phyloP scores from a whole-genome alignment of 768 basidiomycete species.

The Lyophyllum semitale region DNA sequence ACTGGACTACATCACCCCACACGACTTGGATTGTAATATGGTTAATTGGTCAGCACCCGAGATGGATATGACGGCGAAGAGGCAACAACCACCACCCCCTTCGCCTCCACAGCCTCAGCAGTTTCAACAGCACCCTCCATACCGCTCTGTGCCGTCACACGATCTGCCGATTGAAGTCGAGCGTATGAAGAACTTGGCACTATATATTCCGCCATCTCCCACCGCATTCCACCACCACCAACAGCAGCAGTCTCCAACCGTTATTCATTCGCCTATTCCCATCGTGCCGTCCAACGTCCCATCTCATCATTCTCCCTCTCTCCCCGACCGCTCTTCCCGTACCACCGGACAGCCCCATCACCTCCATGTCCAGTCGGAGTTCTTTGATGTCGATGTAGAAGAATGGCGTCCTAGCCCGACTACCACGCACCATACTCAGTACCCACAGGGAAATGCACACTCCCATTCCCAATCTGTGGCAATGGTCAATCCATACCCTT shows the following conservation, averaged over 20 bases:
- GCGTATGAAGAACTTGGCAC: slow-evolving; percentile 16
- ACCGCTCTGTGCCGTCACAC: slow-evolving; percentile 11
- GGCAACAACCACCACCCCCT: slow-evolving; percentile 11
- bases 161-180: slow-evolving; percentile 17
- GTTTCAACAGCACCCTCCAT: slow-evolving; percentile 14
- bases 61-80: background rate
- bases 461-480: slow-evolving; percentile 9
- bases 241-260: slow-evolving; percentile 15
- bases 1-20: slow-evolving; percentile 15
- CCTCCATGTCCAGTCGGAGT: slow-evolving; percentile 6
- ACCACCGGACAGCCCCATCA: slow-evolving; percentile 8
- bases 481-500: background rate
- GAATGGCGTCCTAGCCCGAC: slow-evolving; percentile 24
- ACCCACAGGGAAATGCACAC: slow-evolving; percentile 8
- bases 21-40: slow-evolving; percentile 19
- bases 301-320: slow-evolving; percentile 18
- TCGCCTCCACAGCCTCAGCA: slow-evolving; percentile 9
- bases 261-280: slow-evolving; percentile 27
- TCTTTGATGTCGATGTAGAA: slow-evolving; percentile 27
- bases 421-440: slow-evolving; percentile 14
- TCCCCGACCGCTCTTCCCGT: slow-evolving; percentile 8
- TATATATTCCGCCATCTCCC: slow-evolving; percentile 20
- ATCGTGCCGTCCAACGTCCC: slow-evolving; percentile 19
- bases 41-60: slow-evolving; percentile 18
- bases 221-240: slow-evolving; percentile 17